Evolutionary conservation across 73 alveolate genomes (phyloP).

Genomic region (Paramecium biaurelia): DNA sequence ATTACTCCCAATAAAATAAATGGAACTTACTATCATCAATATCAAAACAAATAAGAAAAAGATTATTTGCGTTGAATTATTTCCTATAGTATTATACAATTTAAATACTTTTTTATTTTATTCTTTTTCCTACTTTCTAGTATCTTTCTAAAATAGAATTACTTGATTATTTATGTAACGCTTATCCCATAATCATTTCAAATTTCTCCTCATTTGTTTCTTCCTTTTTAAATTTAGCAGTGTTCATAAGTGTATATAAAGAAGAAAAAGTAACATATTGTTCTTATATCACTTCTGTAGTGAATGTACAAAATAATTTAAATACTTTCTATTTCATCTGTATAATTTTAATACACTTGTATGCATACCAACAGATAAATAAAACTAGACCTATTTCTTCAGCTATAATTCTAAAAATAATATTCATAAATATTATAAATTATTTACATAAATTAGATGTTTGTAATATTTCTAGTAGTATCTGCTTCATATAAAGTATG

Average conservation of each 20-base stretch:
- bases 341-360: not conserved
- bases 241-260: not conserved
- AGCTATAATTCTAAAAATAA: not conserved
- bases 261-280: not conserved
- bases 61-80: not conserved
- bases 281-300: not conserved
- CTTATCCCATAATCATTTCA: not conserved
- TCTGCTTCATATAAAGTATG: not conserved
- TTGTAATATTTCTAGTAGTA: not conserved
- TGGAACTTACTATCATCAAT: not conserved
- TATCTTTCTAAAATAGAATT: not conserved
- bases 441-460: not conserved
- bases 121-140: not conserved
- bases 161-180: not conserved
- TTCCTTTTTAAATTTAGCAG: not conserved
- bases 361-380: not conserved
- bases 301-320: not conserved
- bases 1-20: not conserved
- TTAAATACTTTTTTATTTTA: not conserved
- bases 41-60: not conserved
- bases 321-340: not conserved
- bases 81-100: not conserved
- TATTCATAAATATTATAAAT: not conserved
- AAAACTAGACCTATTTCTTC: not conserved
- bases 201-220: constrained; percentile 10